These are phyloP conservation scores for Phyllosticta citriasiana DNA, from an alignment of 2,329 filamentous ascomycete genomes.

Conservation along the genomic window DNA sequence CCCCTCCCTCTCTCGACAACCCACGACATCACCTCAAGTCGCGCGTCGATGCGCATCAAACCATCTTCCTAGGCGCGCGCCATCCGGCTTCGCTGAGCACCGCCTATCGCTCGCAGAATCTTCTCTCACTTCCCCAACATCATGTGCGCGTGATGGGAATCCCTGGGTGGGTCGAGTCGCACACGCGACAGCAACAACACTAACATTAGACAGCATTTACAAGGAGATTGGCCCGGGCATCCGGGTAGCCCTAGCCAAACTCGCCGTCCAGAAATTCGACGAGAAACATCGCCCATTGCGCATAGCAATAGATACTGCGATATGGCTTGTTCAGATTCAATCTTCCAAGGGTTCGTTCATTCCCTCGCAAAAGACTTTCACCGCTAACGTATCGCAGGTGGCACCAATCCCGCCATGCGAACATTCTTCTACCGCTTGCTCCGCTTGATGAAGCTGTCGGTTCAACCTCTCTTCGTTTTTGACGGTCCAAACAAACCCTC, in stretches of 20 bases:
- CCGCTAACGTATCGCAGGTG: conserved; percentile 41
- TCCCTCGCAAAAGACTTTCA: not conserved
- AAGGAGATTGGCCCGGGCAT: conserved; percentile 76
- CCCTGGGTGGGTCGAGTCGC: conserved; percentile 22
- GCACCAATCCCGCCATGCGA: conserved; percentile 78
- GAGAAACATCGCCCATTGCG: conserved; percentile 62
- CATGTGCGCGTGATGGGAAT: conserved; percentile 27
- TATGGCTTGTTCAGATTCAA: conserved; percentile 94
- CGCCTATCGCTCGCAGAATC: not conserved
- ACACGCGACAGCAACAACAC: not conserved
- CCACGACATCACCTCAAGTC: not conserved
- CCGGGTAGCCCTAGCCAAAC: conserved; percentile 69
- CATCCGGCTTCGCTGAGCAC: not conserved
- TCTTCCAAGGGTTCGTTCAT: conserved; percentile 54
- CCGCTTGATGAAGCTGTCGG: conserved; percentile 63
- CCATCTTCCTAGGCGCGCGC: not conserved
- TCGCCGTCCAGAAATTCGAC: conserved; percentile 70
- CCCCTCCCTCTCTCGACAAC: not conserved
- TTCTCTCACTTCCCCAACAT: not conserved
- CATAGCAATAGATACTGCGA: conserved; percentile 86
- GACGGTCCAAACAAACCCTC: conserved; percentile 76
- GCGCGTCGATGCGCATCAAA: not conserved
- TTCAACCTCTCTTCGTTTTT: conserved; percentile 83
- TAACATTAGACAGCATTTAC: conserved; percentile 58
- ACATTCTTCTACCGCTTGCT: conserved; percentile 89